These are phyloP conservation scores for Sporothrix pallida DNA, from an alignment of 2,329 filamentous ascomycete genomes.

Conservation along the genomic window DNA sequence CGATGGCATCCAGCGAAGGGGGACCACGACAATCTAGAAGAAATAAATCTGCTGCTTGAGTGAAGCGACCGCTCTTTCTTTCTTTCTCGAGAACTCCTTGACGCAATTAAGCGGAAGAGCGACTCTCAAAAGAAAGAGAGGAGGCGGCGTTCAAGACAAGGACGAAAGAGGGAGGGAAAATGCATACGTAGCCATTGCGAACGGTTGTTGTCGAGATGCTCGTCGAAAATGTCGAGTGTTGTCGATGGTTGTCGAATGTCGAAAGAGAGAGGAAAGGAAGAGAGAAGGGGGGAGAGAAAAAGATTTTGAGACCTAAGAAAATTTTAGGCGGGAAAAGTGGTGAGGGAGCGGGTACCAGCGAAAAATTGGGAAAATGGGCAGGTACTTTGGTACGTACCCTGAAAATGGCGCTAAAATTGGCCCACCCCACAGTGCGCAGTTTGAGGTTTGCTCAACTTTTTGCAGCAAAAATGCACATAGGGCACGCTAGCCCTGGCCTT, in stretches of 20 bases:
- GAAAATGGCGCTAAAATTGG: background rate
- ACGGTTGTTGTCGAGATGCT: slow-evolving; percentile 25
- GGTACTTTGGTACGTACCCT: background rate
- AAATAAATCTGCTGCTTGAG: slow-evolving; percentile 43
- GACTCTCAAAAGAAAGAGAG: background rate
- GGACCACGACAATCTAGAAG: slow-evolving; percentile 81
- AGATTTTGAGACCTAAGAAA: slow-evolving; percentile 23
- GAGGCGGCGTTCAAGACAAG: slow-evolving; percentile 14
- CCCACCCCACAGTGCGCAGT: slow-evolving; percentile 22
- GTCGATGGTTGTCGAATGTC: slow-evolving; percentile 24
- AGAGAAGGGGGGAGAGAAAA: background rate
- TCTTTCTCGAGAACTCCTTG: background rate
- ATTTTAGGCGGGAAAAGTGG: slow-evolving; percentile 3
- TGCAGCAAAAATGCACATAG: slow-evolving; percentile 29
- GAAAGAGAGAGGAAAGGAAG: background rate
- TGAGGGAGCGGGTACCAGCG: background rate
- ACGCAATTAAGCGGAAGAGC: background rate
- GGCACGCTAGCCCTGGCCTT: slow-evolving; percentile 36
- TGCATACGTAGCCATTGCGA: slow-evolving; percentile 39
- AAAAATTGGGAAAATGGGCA: slow-evolving; percentile 5
- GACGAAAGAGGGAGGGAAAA: background rate
- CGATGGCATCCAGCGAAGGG: slow-evolving; percentile 67
- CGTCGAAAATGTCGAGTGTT: slow-evolving; percentile 24
- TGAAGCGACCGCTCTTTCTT: slow-evolving; percentile 18
- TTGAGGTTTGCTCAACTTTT: background rate